Percentiles rank a stretch among this genome's conserved stretches.
These are phyloP conservation scores for Colletotrichum incanum DNA, from an alignment of 2,329 filamentous ascomycete genomes.

Conservation along the genomic window DNA sequence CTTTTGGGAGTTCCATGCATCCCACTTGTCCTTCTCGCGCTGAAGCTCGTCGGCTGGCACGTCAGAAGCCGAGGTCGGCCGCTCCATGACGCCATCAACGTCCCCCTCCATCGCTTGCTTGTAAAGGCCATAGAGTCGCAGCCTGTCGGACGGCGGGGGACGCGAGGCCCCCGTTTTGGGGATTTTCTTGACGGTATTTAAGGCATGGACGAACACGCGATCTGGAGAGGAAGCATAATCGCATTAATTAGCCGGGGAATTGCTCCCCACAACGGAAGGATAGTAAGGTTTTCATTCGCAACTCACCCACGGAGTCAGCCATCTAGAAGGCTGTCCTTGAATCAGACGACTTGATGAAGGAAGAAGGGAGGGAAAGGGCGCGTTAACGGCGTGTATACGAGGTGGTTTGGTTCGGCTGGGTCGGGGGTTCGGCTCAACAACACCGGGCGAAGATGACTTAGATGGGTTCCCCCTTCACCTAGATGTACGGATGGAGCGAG, in stretches of 20 bases:
- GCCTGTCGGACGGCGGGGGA: conserved; percentile 86
- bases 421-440: conserved; percentile 35
- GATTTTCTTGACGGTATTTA: conserved; percentile 99
- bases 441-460: conserved; percentile 31
- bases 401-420: conserved; percentile 31
- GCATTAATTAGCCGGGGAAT: conserved; percentile 42
- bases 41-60: conserved; percentile 68
- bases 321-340: conserved; percentile 47
- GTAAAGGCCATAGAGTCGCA: conserved; percentile 97
- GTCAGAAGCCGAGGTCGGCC: conserved; percentile 72
- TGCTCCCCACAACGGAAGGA: conserved; percentile 45
- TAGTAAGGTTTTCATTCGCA: conserved; percentile 42
- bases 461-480: conserved; percentile 35
- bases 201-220: conserved; percentile 97
- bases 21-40: conserved; percentile 82
- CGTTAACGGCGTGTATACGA: conserved; percentile 34
- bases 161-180: conserved; percentile 92
- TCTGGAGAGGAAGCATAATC: conserved; percentile 68
- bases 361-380: conserved; percentile 15
- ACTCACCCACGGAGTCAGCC: conserved; percentile 59
- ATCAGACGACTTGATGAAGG: conserved; percentile 6
- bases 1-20: conserved; percentile 93
- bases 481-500: not conserved
- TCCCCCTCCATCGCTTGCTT: conserved; percentile 99
- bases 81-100: conserved; percentile 93